Conservation (phyloP, 441 rosid genomes). For the Dalechampia spathulata region DNA sequence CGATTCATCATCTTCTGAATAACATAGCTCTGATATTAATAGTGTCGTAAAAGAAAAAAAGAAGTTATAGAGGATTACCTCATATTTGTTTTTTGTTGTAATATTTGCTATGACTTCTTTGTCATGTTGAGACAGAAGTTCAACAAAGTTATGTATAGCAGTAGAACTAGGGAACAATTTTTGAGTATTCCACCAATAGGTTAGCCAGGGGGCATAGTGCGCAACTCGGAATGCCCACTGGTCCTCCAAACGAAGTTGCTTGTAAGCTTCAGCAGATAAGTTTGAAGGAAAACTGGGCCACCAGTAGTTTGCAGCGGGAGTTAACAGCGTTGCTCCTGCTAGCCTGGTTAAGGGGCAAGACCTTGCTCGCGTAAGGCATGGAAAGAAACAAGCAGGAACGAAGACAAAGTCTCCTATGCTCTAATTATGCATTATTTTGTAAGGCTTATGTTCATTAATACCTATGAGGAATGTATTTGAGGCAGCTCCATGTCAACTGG, state of each 20-base stretch:
- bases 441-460: constrained; percentile 1
- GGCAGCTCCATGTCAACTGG: constrained; percentile 42
- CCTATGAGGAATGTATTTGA: constrained; percentile 56
- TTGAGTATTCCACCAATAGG: constrained; percentile 56
- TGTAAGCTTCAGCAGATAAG: constrained; percentile 30
- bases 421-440: not conserved
- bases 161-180: constrained; percentile 45
- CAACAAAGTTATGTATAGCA: no score
- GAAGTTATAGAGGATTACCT: no score
- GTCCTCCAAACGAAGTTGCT: constrained; percentile 21
- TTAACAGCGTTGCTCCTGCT: constrained; percentile 34
- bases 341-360: no score
- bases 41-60: no score
- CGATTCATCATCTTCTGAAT: no score
- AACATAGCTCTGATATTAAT: no score
- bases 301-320: constrained; percentile 44
- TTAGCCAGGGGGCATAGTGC: constrained; percentile 44
- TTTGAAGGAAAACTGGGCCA: constrained; percentile 47
- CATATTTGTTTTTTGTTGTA: no score
- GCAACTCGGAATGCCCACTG: constrained; percentile 44
- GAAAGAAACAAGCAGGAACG: no score
- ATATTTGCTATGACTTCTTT: no score
- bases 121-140: no score
- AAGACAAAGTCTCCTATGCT: not conserved
- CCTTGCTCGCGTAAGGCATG: no score